These are phyloP conservation scores for Termitomyces eurrhizus DNA, from an alignment of 768 basidiomycete genomes.

Conservation along the genomic window DNA sequence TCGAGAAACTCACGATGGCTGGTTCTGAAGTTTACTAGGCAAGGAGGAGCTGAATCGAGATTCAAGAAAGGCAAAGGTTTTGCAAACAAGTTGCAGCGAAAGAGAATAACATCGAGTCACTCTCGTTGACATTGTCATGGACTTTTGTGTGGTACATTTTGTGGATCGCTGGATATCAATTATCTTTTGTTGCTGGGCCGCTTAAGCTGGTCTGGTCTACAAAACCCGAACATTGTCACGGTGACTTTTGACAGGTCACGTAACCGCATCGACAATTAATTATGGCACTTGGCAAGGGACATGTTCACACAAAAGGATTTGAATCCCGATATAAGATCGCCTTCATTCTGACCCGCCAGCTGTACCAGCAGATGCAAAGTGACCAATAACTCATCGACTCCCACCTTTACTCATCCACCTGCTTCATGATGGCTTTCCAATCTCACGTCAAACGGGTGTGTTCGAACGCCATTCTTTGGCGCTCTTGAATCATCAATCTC, in stretches of 20 bases:
- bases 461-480: background rate
- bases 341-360: background rate
- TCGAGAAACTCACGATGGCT: constrained; percentile 29
- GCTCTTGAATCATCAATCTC: background rate
- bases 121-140: constrained; percentile 5
- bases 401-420: background rate
- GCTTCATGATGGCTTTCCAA: constrained; percentile 2
- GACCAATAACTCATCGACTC: background rate
- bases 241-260: constrained; percentile 15
- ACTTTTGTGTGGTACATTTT: constrained; percentile 4
- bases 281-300: constrained; percentile 3
- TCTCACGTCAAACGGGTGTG: constrained; percentile 5
- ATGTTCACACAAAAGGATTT: constrained; percentile 11
- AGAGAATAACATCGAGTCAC: constrained; percentile 19
- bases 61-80: constrained; percentile 32
- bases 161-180: constrained; percentile 5
- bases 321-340: constrained; percentile 7
- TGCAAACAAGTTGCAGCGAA: constrained; percentile 41
- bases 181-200: background rate
- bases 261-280: constrained; percentile 9
- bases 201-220: background rate
- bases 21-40: constrained; percentile 16
- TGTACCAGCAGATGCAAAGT: background rate
- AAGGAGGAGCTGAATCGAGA: constrained; percentile 29
- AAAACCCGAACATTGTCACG: constrained; percentile 3